phyloP scores from a whole-genome alignment of 345 rosid species.

The Xanthoceras sorbifolium region DNA sequence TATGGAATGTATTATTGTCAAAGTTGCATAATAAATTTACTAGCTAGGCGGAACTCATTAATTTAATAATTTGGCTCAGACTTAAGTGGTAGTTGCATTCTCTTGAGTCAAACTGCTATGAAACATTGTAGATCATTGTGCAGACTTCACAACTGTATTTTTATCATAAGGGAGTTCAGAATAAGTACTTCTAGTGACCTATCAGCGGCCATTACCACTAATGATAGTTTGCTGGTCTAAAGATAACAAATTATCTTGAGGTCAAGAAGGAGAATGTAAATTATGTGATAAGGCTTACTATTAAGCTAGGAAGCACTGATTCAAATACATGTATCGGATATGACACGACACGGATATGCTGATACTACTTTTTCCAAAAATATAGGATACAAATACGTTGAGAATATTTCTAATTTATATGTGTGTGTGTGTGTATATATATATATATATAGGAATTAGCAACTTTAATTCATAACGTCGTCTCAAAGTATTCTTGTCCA shows the following conservation, averaged over 20 bases:
- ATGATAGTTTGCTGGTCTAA: background rate
- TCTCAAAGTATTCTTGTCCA: too few relatives aligned
- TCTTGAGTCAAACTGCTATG: background rate
- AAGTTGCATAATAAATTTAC: background rate
- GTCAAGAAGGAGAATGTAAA: background rate
- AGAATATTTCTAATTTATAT: too few relatives aligned
- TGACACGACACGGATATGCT: too few relatives aligned
- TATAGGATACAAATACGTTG: too few relatives aligned
- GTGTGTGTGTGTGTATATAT: too few relatives aligned
- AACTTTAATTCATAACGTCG: too few relatives aligned
- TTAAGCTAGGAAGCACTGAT: background rate
- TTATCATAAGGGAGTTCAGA: background rate
- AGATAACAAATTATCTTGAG: background rate
- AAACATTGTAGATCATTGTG: background rate
- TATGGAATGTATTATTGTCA: background rate
- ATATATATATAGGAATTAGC: too few relatives aligned
- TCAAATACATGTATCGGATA: too few relatives aligned
- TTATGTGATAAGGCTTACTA: background rate
- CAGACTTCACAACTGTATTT: background rate
- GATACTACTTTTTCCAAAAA: too few relatives aligned
- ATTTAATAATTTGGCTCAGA: slow-evolving; percentile 10
- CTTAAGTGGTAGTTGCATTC: background rate
- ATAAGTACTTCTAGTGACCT: background rate
- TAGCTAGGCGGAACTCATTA: background rate
- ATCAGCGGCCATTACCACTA: background rate